Conservation (phyloP, 805 yeast genomes). For the Lipomyces yamanashiensis region DNA sequence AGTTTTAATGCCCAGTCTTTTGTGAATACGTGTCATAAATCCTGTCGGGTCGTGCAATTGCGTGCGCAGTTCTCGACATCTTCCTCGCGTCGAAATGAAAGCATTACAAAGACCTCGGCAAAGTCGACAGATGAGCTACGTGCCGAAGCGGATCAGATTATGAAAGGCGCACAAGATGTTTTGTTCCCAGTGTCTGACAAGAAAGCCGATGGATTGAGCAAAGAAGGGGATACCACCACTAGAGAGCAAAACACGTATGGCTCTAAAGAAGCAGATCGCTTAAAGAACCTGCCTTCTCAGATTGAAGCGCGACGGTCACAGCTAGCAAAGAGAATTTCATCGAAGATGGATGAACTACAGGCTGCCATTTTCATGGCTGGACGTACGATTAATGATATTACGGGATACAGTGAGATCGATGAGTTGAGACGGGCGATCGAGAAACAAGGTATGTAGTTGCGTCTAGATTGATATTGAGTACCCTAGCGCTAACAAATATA, state of each 20-base stretch:
- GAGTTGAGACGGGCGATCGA: constrained; percentile 66
- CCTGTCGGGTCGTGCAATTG: neutral
- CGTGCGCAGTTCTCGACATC: constrained; percentile 1
- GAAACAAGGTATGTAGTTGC: constrained; percentile 34
- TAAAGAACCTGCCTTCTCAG: constrained; percentile 41
- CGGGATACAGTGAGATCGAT: constrained; percentile 87
- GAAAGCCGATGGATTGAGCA: neutral
- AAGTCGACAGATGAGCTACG: neutral
- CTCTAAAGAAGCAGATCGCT: constrained; percentile 5
- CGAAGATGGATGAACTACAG: constrained; percentile 45
- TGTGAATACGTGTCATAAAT: neutral
- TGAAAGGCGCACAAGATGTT: constrained; percentile 4
- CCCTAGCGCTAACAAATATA: constrained; percentile 34
- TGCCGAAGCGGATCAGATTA: neutral
- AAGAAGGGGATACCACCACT: neutral
- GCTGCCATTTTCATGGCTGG: constrained; percentile 45
- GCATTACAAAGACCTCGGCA: neutral
- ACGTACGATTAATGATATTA: constrained; percentile 79
- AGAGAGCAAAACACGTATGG: neutral
- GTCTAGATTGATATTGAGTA: neutral
- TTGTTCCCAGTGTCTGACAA: neutral
- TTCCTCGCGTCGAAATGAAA: neutral
- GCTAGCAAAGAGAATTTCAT: constrained; percentile 39
- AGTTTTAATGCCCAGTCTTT: no score
- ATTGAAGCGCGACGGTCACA: constrained; percentile 40